Evolutionary conservation across 768 basidiomycete genomes (phyloP), one percentile per base, ranked within the genome.

Genomic region (Glaciozyma antarctica): DNA sequence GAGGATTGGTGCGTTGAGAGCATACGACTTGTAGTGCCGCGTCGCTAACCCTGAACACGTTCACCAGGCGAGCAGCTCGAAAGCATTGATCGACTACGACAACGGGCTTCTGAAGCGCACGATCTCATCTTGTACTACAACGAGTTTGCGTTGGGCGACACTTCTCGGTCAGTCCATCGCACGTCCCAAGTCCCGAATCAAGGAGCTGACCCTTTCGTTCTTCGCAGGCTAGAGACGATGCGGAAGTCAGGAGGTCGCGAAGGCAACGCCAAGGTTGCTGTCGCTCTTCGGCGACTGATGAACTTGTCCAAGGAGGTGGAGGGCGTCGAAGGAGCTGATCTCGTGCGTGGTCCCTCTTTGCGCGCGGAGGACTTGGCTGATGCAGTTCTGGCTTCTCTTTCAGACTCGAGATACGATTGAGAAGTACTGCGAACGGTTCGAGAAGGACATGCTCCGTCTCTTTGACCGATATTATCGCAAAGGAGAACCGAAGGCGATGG

Each of bases 401-500:
- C 73, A 93, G 87, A 91, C 92, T 3, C 81, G 88, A 67, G 92
- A 95, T 75, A 86, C 81, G 64, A 91, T 99, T 65, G 94, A 98
- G 73, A 88, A 87, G 75, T 98, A 97, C 72, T 95, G 95, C 78
- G 95, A 99, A 78, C 90, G 88, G 76, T 98, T 98, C 70, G 95
- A 99, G 77, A 98, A 94, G 78, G 94, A 98, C 75, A 94, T 97
- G 85, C 83, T 99, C 60, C 85, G 88, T 74, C 80, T 98, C 49
- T 99, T 99, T 75, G 95, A 99, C 76, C 81, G 88, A 71, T 93
- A 89, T 73, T 99, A 98, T 77, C 84, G 93, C 60, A 90, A 90
- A 75, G 92, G 93, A 41, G 95, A 99, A 75, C 95, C 95, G 0
- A 94, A 94, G 78, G 89, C 97, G 88, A 99, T 99, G 95, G 90